A percentile compares a stretch with the other conserved stretches of the same genome.
phyloP scores from a whole-genome alignment of 306 rosid species.

The Pyrus betulifolia region DNA sequence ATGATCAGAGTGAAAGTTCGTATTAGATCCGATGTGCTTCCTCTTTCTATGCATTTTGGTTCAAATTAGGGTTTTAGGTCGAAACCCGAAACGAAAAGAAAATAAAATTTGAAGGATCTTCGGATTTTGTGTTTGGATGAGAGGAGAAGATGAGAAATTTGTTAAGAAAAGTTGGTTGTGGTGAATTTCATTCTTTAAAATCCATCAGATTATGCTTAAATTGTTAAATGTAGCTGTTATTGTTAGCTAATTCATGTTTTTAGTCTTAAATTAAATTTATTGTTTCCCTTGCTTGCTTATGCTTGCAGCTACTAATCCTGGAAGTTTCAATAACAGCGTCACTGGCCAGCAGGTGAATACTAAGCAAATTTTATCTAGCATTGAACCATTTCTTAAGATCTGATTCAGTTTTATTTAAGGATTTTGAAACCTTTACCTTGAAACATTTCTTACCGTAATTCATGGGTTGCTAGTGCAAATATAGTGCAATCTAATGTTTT shows the following conservation, averaged over 20 bases:
- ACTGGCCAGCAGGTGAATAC: slow-evolving; percentile 73
- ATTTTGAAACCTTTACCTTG: not conserved
- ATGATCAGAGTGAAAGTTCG: slow-evolving; percentile 83
- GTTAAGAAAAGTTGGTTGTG: not conserved
- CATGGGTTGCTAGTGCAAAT: not conserved
- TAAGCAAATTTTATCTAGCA: not conserved
- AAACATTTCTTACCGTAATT: not conserved
- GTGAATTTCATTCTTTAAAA: not conserved
- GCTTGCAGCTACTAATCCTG: slow-evolving; percentile 61
- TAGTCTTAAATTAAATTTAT: not conserved
- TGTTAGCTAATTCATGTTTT: not conserved
- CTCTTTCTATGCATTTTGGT: not conserved
- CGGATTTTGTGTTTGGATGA: not conserved
- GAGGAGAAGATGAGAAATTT: not conserved
- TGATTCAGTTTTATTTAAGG: not conserved
- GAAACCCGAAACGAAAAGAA: not conserved
- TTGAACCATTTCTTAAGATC: not conserved
- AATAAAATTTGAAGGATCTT: not conserved
- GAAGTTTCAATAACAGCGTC: slow-evolving; percentile 67
- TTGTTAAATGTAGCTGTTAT: not conserved
- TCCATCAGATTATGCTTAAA: not conserved
- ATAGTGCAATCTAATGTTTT: not conserved
- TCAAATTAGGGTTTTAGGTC: slow-evolving; percentile 7
- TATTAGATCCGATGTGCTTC: slow-evolving; percentile 22
- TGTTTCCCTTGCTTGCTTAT: not conserved